Evolutionary conservation across 306 rosid genomes (phyloP), one percentile per base, ranked within the genome.

Genomic region (Cucurbita maxima): DNA sequence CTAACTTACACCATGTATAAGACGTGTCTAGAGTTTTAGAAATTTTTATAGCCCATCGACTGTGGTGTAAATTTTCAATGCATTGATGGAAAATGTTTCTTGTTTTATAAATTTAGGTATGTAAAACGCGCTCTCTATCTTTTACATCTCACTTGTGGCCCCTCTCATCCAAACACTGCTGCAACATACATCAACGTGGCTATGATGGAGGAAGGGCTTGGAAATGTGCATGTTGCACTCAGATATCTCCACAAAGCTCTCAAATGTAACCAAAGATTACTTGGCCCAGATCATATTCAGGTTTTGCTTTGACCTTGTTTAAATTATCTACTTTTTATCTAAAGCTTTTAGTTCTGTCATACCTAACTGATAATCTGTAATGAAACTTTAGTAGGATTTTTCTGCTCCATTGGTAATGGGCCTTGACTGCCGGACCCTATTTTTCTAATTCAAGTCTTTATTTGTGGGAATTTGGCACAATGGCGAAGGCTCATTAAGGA

Each of bases 181-280:
- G 99, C 99, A 41, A 91, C 99, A 61, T 95, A 95, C 85, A 95
- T 95, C 77, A 95, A 95, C 77, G 96, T 95, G 83, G 99, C 99
- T 77, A 91, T 95, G 99, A 95, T 95, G 99, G 99, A 95, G 83
- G 99, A 91, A 84, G 97, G 99, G 75, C 87, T 91, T 36, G 99
- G 97, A 77, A 95, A 95, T 82, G 97, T 95, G 68, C 92, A 95
- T 63, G 81, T 95, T 82, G 99, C 99, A 82, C 96, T 91, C 30
- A 82, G 99, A 95, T 95, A 91, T 87, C 92, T 95, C 76, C 99
- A 95, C 83, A 91, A 95, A 87, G 99, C 99, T 73, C 83, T 95
- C 73, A 95, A 95, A 80, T 95, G 99, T 83, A 95, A 95, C 87
- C 89, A 91, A 79, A 87, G 83, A 81, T 83, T 95, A 79, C 97